Base-by-base conservation (phyloP, 768 basidiomycete genomes). In the Suillus cothurnatus region DNA sequence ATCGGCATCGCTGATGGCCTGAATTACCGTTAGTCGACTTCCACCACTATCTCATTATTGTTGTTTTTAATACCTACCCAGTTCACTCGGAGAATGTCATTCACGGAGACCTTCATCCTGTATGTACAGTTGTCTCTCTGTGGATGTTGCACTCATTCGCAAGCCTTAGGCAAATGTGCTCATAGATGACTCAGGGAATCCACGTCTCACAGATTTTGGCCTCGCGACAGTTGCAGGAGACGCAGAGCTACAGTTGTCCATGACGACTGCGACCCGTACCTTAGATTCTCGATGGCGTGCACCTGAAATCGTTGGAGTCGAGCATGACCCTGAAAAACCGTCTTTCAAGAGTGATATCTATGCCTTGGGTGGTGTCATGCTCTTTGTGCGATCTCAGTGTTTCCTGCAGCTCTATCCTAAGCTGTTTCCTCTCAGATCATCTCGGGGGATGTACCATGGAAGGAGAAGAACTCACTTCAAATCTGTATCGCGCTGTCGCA, bases 151-250 rank as follows among this genome's bases (percentile, higher is more conserved):
- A 7, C 15, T 34, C 6, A 15, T 38, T 52, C 12, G 3, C 8
- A 17, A 12, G n/a, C 5, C 17, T 34, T 6, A 73, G 71, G 70
- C 62, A 2, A 71, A 74, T 4, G 64, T 72, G 1, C 62, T 72
- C 4, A n/a, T 72, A 1, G 65, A 64, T 2, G 43, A 21, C 11
- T 52, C 66, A 8, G 67, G 76, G 28, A 77, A 73, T 28, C 81
- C 78, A 0, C 73, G 77, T 9, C 68, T 85, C 14, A 76, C 77
- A 36, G 83, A 83, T 61, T 85, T 85, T 49, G 84, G 83, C 1
- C 69, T 83, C 9, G 81, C 81, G 21, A 79, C 69, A 38, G 75
- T 82, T 55, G 71, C 76, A 21, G 72, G 71, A 21, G 78, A 81
- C 58, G 2, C 14, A 57, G 56, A 57, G 32, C 9, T 57, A 1